These are phyloP conservation scores for Skeletonema tropicum DNA, from an alignment of 108 stramenopile genomes.

Conservation along the genomic window DNA sequence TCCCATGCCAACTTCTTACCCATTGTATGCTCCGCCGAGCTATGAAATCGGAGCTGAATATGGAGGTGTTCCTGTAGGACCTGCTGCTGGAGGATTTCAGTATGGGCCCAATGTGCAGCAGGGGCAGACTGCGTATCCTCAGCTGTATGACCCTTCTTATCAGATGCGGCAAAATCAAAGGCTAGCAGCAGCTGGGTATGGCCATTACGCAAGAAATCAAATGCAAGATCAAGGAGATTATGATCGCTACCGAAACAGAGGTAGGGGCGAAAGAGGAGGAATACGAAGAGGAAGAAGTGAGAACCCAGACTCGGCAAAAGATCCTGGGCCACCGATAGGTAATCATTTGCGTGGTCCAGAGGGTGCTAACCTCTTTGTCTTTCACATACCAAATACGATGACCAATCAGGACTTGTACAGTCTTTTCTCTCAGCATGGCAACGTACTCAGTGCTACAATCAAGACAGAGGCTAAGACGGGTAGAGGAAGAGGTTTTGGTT, in stretches of 20 bases:
- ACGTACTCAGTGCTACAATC: conserved; percentile 92
- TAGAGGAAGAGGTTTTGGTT: conserved; percentile 95
- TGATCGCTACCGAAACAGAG: not conserved
- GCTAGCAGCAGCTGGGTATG: conserved; percentile 2
- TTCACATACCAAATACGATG: conserved; percentile 98
- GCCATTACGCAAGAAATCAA: not conserved
- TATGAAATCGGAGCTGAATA: conserved; percentile 1
- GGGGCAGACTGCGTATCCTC: not conserved
- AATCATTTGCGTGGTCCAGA: conserved; percentile 63
- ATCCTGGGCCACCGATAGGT: conserved; percentile 45
- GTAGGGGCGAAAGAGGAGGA: not conserved
- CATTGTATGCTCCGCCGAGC: conserved; percentile 6
- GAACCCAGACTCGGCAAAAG: conserved; percentile 16
- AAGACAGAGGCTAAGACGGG: conserved; percentile 97
- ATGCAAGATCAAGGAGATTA: not conserved
- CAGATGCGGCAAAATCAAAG: conserved; percentile 5
- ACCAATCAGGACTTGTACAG: conserved; percentile 93
- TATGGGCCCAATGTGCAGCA: not conserved
- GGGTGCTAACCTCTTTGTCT: conserved; percentile 97
- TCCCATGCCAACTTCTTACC: conserved; percentile 1
- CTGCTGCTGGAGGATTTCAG: not conserved
- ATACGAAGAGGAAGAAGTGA: conserved; percentile 1
- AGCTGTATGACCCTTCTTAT: not conserved
- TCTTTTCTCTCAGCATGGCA: conserved; percentile 89
- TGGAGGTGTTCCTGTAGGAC: not conserved